Evolutionary conservation across 2,329 filamentous ascomycete species (phyloP).

Genomic region (Xylariaceae sp.): DNA sequence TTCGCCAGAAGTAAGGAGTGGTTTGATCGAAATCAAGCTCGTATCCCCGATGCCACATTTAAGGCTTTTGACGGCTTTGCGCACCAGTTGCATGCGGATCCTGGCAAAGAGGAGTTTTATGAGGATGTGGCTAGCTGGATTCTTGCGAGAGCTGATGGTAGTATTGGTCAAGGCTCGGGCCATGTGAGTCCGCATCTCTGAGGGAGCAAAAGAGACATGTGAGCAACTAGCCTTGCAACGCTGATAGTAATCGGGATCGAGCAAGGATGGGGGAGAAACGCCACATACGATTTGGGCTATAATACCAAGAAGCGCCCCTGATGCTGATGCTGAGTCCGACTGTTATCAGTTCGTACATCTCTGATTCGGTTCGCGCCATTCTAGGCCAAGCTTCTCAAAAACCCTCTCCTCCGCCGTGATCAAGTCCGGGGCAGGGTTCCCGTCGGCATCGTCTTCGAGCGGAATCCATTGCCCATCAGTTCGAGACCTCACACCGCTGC

Average conservation of each 20-base stretch:
- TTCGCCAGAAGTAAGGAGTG: slow-evolving; percentile 61
- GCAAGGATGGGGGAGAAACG: neutral
- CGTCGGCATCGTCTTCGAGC: slow-evolving; percentile 46
- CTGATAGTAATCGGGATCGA: neutral
- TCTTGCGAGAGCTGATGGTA: slow-evolving; percentile 37
- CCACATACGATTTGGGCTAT: neutral
- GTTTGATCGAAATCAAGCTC: slow-evolving; percentile 47
- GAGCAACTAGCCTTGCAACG: neutral
- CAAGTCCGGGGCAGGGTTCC: slow-evolving; percentile 54
- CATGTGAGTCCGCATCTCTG: slow-evolving; percentile 24
- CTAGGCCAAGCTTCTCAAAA: slow-evolving; percentile 69
- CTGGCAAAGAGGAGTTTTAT: slow-evolving; percentile 48
- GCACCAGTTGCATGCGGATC: slow-evolving; percentile 67
- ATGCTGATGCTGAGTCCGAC: neutral
- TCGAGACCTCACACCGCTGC: slow-evolving; percentile 71
- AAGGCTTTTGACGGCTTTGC: slow-evolving; percentile 71
- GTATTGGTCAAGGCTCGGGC: slow-evolving; percentile 2
- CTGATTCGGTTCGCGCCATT: slow-evolving; percentile 60
- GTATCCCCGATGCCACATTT: slow-evolving; percentile 62
- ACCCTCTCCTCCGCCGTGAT: slow-evolving; percentile 72
- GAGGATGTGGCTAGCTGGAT: slow-evolving; percentile 64
- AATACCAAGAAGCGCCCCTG: neutral
- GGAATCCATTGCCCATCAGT: slow-evolving; percentile 67
- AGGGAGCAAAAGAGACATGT: neutral
- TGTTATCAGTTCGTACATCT: slow-evolving; percentile 51